Conservation (phyloP, 441 rosid species). For the Gossypium schwendimanii region DNA sequence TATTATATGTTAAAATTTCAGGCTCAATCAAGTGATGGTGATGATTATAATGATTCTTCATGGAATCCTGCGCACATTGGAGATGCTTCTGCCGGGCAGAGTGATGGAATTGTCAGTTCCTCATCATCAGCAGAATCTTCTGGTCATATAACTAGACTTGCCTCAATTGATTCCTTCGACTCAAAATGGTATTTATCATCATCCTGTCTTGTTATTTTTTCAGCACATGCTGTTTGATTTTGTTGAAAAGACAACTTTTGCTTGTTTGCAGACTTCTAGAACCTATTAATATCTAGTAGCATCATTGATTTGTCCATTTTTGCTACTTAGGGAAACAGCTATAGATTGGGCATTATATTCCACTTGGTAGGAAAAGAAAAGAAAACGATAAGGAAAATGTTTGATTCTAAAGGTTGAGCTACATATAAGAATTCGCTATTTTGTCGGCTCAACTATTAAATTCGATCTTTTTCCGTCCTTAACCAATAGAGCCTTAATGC, state of each 20-base stretch:
- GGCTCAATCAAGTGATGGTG: conserved; percentile 60
- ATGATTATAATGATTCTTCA: conserved; percentile 48
- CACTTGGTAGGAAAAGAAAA: neutral
- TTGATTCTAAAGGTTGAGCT: neutral
- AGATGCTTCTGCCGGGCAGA: conserved; percentile 47
- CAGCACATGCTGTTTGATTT: conserved; percentile 2
- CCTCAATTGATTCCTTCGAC: conserved; percentile 94
- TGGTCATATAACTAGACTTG: conserved; percentile 72
- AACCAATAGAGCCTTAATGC: conserved; percentile 4
- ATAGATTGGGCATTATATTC: neutral
- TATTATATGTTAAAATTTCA: conserved; percentile 20
- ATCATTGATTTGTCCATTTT: neutral
- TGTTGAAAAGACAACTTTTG: neutral
- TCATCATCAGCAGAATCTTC: conserved; percentile 46
- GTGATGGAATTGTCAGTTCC: conserved; percentile 43
- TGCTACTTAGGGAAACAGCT: neutral
- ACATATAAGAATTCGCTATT: neutral
- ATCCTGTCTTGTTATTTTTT: conserved; percentile 9
- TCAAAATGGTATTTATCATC: conserved; percentile 75
- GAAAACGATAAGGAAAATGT: neutral
- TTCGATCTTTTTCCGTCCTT: neutral
- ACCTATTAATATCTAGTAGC: neutral
- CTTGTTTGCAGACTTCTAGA: neutral
- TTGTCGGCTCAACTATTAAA: neutral
- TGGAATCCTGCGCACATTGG: conserved; percentile 78